A percentile compares a stretch with the other conserved stretches of the same genome.
Evolutionary conservation across 2,329 filamentous ascomycete species (phyloP).

Genomic region (Fusarium mundagurra): DNA sequence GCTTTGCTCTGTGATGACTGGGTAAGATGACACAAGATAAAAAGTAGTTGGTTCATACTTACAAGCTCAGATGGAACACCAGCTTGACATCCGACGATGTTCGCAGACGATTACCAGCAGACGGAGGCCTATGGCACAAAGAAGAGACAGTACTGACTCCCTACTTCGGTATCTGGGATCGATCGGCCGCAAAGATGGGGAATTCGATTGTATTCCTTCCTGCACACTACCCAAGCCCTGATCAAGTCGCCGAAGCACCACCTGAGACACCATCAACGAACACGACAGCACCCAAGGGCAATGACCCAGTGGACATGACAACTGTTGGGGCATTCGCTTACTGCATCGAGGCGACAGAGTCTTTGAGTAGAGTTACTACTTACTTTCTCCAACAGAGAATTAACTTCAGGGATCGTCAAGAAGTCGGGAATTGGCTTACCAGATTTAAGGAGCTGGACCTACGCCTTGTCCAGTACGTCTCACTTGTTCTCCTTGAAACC

Average conservation of each 20-base stretch:
- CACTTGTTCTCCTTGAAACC: fast-evolving
- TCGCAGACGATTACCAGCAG: constrained; percentile 45
- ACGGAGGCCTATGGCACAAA: constrained; percentile 54
- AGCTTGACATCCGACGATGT: constrained; percentile 48
- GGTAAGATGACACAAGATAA: not conserved
- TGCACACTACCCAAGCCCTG: constrained; percentile 44
- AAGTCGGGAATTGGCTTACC: constrained; percentile 55
- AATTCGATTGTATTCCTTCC: constrained; percentile 53
- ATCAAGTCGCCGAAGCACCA: constrained; percentile 15
- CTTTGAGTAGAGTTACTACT: constrained; percentile 54
- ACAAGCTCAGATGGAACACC: constrained; percentile 44
- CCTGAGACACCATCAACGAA: constrained; percentile 12
- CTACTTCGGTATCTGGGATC: constrained; percentile 58
- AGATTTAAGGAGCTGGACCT: constrained; percentile 60
- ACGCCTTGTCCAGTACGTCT: constrained; percentile 52
- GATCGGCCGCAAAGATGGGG: constrained; percentile 50
- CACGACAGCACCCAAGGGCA: not conserved
- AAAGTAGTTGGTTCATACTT: not conserved
- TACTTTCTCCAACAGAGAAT: constrained; percentile 58
- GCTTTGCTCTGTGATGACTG: constrained; percentile 32
- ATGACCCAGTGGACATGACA: constrained; percentile 43
- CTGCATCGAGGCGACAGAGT: constrained; percentile 58
- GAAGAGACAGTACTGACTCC: constrained; percentile 52
- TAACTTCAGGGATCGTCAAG: constrained; percentile 50
- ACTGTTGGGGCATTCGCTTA: constrained; percentile 58